These are phyloP conservation scores for Juglanconis juglandina DNA, from an alignment of 2,329 filamentous ascomycete genomes.

Conservation along the genomic window DNA sequence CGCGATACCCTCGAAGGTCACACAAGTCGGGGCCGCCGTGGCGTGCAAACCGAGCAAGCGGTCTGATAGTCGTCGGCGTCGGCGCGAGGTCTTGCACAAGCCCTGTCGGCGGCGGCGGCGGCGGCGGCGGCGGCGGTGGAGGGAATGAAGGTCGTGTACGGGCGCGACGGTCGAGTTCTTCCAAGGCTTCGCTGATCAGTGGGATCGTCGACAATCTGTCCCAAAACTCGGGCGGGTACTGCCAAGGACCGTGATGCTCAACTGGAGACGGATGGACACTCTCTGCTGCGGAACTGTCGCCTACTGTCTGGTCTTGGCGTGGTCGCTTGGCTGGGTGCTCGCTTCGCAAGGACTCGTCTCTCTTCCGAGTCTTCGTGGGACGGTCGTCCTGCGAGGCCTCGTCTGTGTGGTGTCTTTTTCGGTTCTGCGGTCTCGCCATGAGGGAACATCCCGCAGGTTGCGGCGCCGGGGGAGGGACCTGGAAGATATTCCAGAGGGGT, in stretches of 20 bases:
- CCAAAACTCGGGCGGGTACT: slow-evolving; percentile 18
- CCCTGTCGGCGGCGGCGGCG: not conserved
- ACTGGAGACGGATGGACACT: not conserved
- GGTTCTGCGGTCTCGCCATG: slow-evolving; percentile 8
- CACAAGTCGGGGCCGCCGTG: slow-evolving; percentile 24
- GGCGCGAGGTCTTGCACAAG: too few species aligned
- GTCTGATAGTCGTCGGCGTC: too few species aligned
- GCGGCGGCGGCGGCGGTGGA: not conserved
- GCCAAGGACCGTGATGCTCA: not conserved
- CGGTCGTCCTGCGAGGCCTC: too few species aligned
- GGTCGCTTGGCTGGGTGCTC: not conserved
- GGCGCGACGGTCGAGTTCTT: slow-evolving; percentile 1
- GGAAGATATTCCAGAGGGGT: too few species aligned
- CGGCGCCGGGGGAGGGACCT: too few species aligned
- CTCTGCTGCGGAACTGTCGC: not conserved
- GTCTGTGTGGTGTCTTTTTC: too few species aligned
- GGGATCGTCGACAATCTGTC: slow-evolving; percentile 13
- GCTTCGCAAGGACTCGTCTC: not conserved
- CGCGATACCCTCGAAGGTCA: slow-evolving; percentile 20
- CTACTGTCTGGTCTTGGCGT: not conserved
- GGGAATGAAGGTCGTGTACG: not conserved
- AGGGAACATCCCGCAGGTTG: not conserved
- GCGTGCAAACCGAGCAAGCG: slow-evolving; percentile 22
- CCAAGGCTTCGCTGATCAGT: slow-evolving; percentile 9
- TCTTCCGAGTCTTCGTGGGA: not conserved